Percentiles rank a stretch among this genome's conserved stretches.
phyloP scores from a whole-genome alignment of 129 eudicot genomes.

The sunflower (Helianthus annuus) region HanXRQr2.0-SUNRISE NC_035446.2:93333439-93333938 shows the following conservation, averaged over 20 bases:
- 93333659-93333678: too few relatives aligned
- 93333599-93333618: constrained; percentile 27
- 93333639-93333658: not conserved
- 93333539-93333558: constrained; percentile 34
- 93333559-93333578: constrained; percentile 21
- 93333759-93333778: constrained; percentile 48
- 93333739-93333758: constrained; percentile 56
- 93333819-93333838: constrained; percentile 60
- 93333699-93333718: not conserved
- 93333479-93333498: constrained; percentile 62
- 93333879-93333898: constrained; percentile 37
- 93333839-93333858: constrained; percentile 65
- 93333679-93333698: too few relatives aligned
- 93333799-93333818: constrained; percentile 48
- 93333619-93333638: not conserved
- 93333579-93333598: constrained; percentile 35
- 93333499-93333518: constrained; percentile 45
- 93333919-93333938: not conserved
- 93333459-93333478: constrained; percentile 63
- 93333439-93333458: constrained; percentile 53
- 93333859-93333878: constrained; percentile 50
- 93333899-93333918: constrained; percentile 51
- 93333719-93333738: constrained; percentile 64
- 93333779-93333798: constrained; percentile 43
- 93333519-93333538: constrained; percentile 52